These are phyloP conservation scores for Saururus chinensis DNA, from an alignment of 164 flowering plant species.

Conservation along the genomic window DNA sequence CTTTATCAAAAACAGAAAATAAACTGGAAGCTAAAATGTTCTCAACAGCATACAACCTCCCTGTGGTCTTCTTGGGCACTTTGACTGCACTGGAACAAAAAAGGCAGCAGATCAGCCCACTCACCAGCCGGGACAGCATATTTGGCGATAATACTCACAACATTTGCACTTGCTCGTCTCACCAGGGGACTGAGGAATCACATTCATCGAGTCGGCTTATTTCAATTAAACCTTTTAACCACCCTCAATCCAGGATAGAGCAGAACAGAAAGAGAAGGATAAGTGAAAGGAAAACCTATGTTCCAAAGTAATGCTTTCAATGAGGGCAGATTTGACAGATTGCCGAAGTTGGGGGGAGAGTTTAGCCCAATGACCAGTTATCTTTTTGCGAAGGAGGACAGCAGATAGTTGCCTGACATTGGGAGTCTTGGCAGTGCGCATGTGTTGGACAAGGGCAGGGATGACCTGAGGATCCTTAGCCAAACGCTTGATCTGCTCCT, in stretches of 20 bases:
- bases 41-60: slow-evolving; percentile 36
- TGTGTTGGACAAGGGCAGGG: slow-evolving; percentile 79
- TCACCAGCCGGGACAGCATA: slow-evolving; percentile 94
- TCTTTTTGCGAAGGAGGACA: slow-evolving; percentile 91
- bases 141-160: slow-evolving; percentile 86
- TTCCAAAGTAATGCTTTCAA: slow-evolving; percentile 84
- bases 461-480: slow-evolving; percentile 92
- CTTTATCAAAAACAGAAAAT: too few relatives aligned
- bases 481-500: slow-evolving; percentile 88
- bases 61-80: slow-evolving; percentile 91
- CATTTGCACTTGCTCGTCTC: slow-evolving; percentile 94
- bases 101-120: slow-evolving; percentile 93
- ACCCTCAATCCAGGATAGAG: too few relatives aligned
- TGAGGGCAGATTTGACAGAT: slow-evolving; percentile 62
- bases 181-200: slow-evolving; percentile 64
- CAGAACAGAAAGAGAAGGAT: background rate
- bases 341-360: slow-evolving; percentile 58
- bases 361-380: slow-evolving; percentile 96
- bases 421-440: slow-evolving; percentile 94
- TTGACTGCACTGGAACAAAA: slow-evolving; percentile 84
- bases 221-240: too few relatives aligned
- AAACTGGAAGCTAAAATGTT: background rate
- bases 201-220: too few relatives aligned
- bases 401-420: slow-evolving; percentile 94
- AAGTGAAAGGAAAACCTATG: slow-evolving; percentile 38